Conservation (phyloP, 352 stramenopile genomes). For the Pythium brachiatum region DNA sequence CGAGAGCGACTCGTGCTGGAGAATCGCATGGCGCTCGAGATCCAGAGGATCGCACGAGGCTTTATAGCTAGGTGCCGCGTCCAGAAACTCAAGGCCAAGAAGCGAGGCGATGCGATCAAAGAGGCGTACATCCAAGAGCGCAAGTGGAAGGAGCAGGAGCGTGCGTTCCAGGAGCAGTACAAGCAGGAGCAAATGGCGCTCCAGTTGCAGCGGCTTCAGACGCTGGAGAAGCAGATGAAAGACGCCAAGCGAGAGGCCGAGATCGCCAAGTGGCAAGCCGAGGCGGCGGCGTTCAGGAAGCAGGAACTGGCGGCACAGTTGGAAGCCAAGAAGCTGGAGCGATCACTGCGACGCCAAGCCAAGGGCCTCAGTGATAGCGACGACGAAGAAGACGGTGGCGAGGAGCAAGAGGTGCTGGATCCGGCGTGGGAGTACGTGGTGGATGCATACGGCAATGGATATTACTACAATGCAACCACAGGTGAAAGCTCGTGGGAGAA, state of each 20-base stretch:
- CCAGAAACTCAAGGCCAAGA: conserved; percentile 27
- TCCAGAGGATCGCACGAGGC: conserved; percentile 38
- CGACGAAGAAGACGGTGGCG: conserved; percentile 6
- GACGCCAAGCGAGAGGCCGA: conserved; percentile 64
- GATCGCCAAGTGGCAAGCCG: conserved; percentile 47
- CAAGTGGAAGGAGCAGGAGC: conserved; percentile 49
- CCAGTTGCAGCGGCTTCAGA: conserved; percentile 41
- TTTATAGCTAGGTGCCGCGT: conserved; percentile 39
- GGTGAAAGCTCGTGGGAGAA: conserved; percentile 54
- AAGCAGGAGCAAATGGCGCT: conserved; percentile 60
- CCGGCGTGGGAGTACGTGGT: conserved; percentile 31
- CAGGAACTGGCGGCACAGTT: conserved; percentile 42
- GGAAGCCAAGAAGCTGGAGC: conserved; percentile 28
- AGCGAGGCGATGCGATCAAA: conserved; percentile 46
- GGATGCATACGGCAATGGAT: conserved; percentile 53
- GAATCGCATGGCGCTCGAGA: conserved; percentile 26
- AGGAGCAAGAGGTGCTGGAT: conserved; percentile 1
- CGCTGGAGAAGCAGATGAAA: conserved; percentile 42
- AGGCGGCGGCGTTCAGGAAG: conserved; percentile 41
- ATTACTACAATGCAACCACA: conserved; percentile 62
- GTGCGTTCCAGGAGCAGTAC: conserved; percentile 51
- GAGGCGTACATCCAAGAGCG: conserved; percentile 57
- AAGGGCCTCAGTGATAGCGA: conserved; percentile 5
- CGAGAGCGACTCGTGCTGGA: conserved; percentile 34
- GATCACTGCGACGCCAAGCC: neutral